Evolutionary conservation across 2,329 filamentous ascomycete species (phyloP).

Genomic region (Verticillium albo-atrum): DNA sequence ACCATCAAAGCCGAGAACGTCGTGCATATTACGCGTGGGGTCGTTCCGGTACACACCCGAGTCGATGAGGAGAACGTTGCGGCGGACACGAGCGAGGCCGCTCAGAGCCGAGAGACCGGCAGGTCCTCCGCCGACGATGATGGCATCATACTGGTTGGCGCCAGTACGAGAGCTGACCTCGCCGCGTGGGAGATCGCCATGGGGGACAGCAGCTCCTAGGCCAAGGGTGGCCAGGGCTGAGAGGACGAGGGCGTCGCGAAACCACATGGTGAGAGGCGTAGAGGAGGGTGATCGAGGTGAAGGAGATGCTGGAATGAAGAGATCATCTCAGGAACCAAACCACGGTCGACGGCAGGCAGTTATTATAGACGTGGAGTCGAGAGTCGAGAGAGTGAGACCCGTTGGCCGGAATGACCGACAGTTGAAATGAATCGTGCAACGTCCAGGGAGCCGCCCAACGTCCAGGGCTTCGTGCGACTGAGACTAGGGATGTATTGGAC

Average conservation of each 20-base stretch:
- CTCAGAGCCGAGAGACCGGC: constrained; percentile 50
- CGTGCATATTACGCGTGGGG: constrained; percentile 55
- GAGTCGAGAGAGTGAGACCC: neutral
- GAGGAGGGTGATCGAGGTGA: neutral
- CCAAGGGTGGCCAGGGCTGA: constrained; percentile 2
- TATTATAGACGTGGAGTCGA: neutral
- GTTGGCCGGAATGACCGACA: neutral
- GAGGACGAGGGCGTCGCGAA: neutral
- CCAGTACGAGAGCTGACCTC: neutral
- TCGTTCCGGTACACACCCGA: constrained; percentile 54
- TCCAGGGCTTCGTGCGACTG: neutral
- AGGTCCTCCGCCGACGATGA: constrained; percentile 55
- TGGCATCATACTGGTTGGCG: constrained; percentile 41
- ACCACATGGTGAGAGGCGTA: neutral
- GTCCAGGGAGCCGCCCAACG: neutral
- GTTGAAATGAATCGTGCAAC: neutral
- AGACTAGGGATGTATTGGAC: neutral
- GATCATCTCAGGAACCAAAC: too few species aligned
- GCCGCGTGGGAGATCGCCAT: neutral
- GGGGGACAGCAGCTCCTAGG: constrained; percentile 1
- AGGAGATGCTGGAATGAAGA: neutral
- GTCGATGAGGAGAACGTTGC: constrained; percentile 52
- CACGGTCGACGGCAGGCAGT: neutral
- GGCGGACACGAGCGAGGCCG: constrained; percentile 53
- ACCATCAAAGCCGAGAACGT: constrained; percentile 58